Evolutionary conservation across 2,329 filamentous ascomycete genomes (phyloP), one percentile per base, ranked within the genome.

Genomic region (Cadophora gregata): DNA sequence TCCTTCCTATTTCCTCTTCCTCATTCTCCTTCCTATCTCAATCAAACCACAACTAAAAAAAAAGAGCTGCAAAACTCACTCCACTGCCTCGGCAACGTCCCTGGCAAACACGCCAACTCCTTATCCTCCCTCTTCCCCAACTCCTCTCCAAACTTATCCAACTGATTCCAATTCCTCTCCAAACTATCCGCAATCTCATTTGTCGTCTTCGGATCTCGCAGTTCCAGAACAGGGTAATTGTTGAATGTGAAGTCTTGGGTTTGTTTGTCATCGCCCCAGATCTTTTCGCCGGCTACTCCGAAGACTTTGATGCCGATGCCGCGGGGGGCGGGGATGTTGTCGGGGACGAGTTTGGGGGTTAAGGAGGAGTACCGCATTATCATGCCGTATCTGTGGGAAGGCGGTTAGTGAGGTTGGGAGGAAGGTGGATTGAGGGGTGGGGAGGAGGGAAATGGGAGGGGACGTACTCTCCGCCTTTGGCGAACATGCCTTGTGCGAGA

Each of bases 401-500:
- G 21, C 1, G 42, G 10, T 45, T 3, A 45, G 1, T 51, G 1
- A 4, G 48, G 31, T 27, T 5, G 9, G 25, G 14, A 14, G 25
- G 16, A n/a, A 25, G 12, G 1, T 51, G 48, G 25, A n/a, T n/a
- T 8, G 19, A 45, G 42, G 16, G 8, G 42, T 42, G 38, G 38
- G 14, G 16, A 42, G 38, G 38, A 12, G 14, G 7, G 38, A 42
- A 12, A 16, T 42, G 38, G 42, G 6, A 21, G n/a, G 19, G 19
- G 19, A 53, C 50, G 59, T 67, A 69, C 47, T 68, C 51, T 36
- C 68, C 68, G 0, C 66, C 55, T 47, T 70, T 70, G 29, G 68
- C 63, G 42, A 70, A 70, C 66, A 70, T 68, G 58, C 68, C 68
- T 65, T 70, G 68, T 25, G 68, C 68, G n/a, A 70, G 64, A 45